phyloP scores from a whole-genome alignment of 2,329 filamentous ascomycete genomes.

The Alternaria ventricosa region DNA sequence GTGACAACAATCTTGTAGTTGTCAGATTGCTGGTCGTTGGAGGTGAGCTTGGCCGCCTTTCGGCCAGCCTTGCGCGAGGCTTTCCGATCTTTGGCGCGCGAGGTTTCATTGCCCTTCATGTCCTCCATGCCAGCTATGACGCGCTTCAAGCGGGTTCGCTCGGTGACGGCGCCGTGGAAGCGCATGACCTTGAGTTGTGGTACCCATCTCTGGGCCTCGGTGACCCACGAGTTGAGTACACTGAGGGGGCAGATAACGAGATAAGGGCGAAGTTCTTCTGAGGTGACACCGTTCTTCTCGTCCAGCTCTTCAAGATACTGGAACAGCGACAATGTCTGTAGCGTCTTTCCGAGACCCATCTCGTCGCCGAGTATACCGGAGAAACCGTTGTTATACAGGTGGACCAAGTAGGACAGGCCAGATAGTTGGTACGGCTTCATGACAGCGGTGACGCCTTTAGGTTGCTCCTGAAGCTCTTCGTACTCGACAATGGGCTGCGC shows the following conservation, averaged over 20 bases:
- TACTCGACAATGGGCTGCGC: constrained; percentile 47
- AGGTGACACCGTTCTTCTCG: constrained; percentile 51
- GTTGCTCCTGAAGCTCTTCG: constrained; percentile 52
- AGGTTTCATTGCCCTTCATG: constrained; percentile 54
- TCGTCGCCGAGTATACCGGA: constrained; percentile 98
- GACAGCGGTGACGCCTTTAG: constrained; percentile 54
- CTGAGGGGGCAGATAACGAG: constrained; percentile 95
- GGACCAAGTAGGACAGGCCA: constrained; percentile 98
- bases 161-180: constrained; percentile 89
- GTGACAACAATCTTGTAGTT: constrained; percentile 74
- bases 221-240: constrained; percentile 96
- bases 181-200: constrained; percentile 84
- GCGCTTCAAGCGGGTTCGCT: constrained; percentile 74
- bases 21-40: constrained; percentile 27
- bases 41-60: constrained; percentile 36
- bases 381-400: constrained; percentile 98
- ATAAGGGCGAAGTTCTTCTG: constrained; percentile 81
- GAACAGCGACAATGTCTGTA: constrained; percentile 95
- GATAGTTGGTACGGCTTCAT: constrained; percentile 98
- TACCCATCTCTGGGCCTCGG: constrained; percentile 98
- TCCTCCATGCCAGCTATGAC: constrained; percentile 56
- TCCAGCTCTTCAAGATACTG: constrained; percentile 97
- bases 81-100: constrained; percentile 87
- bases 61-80: constrained; percentile 79
- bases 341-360: constrained; percentile 99